Base-by-base conservation (phyloP, 2,329 filamentous ascomycete genomes). In the Colletotrichum sp. region DNA sequence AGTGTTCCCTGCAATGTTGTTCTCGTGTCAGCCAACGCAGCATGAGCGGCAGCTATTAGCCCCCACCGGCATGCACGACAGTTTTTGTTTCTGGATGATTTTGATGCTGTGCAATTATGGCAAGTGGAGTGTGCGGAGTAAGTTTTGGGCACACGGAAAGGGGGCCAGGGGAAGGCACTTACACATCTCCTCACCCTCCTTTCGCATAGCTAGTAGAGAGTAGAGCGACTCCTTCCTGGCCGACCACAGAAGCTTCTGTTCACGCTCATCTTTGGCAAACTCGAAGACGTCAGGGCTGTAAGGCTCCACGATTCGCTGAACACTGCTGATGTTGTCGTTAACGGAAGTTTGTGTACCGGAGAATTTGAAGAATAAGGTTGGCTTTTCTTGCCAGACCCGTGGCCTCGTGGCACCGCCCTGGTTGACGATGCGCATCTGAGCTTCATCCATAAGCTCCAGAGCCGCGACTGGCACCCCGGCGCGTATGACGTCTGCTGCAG, bases 281-380 rank as follows among this genome's bases (percentile, higher is more conserved):
- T 94, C 91, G 77, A 95, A 95, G 2, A 87, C 89, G 60, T 90
- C 88, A 76, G 90, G 90, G 87, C 87, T 16, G 85, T 82, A 75
- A 5, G 71, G 73, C 55, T 78, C 90, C 8, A 90, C 90, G 36
- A 94, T 83, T 34, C 88, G 87, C 10, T 94, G 80, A 15, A 84
- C 82, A 75, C 89, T 90, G 30, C n/a, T 8, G 4, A 92, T 90
- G 52, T 93, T 85, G 55, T 90, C 88, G 78, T 91, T 91, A 49
- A 95, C 90, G 0, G 88, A 87, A 9, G 85, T 86, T 0, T 91
- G 88, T 0, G 93, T 95, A 15, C 93, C 93, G 0, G 91, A 89
- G 80, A 95, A 95, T 68, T 95, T 95, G 86, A 95, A 91, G 81
- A 96, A 95, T 3, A 95, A 86, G 0, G 94, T 95, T 0, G 94